Base-by-base conservation (phyloP, 164 flowering plant species). In the Pachysandra terminalis region DNA sequence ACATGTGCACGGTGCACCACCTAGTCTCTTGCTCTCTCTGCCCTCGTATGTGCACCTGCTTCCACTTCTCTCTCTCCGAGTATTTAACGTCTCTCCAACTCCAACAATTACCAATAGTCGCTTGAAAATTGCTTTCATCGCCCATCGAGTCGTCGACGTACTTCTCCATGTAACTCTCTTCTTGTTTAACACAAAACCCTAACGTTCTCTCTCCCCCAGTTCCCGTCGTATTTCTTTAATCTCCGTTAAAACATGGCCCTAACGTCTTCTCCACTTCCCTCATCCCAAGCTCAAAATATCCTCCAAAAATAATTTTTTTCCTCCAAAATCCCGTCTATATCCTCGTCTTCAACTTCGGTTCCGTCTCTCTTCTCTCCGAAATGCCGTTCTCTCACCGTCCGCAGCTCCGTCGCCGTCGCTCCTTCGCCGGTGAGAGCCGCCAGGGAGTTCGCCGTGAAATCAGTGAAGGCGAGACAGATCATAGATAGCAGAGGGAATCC, bases 401-500 rank as follows among this genome's bases (percentile, higher is more conserved):
- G 83, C 17, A 73, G 81, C 77, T 79, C 87, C 37, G 73, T 77
- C 27, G 75, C 83, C 17, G 74, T 75, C 0, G 73, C 81, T 1
- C 74, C 88, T 6, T 61, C 83, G 6, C 2, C 81, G 9, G 63
- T 77, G 5, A 73, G 60, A 32, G 41, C 73, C 0, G 62, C 77
- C 24, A 75, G 61, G 64, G 81, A 73, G 9, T 64, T 71, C 16
- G 71, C 62, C 55, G 85, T 94, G 71, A 90, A 87, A 73, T 78
- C 82, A 5, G 77, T 95, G 63, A 90, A 88, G 81, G 97, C 99
- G 37, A 79, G 99, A 68, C 99, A 95, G 97, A 95, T 95, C 75
- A 74, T 95, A 0, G 99, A 95, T 70, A 95, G 97, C 80, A 77
- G 99, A 25, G 99, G 99, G 1, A 95, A 90, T 71, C 97, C 99